phyloP scores from a whole-genome alignment of 2,329 filamentous ascomycete genomes.

The Pseudogymnoascus sp. region DNA sequence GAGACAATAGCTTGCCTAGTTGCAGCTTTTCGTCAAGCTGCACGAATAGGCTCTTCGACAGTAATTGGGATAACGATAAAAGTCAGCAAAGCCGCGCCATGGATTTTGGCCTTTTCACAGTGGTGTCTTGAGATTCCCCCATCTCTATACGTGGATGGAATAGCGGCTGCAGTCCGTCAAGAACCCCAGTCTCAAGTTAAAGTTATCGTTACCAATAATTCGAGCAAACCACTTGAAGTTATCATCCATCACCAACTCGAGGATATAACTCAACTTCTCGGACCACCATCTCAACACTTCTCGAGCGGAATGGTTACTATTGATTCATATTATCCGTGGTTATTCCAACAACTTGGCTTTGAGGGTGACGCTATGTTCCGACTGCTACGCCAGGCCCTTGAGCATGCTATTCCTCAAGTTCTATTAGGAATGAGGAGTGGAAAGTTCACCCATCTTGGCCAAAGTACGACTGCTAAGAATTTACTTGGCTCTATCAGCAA shows the following conservation, averaged over 20 bases:
- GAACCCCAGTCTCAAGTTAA: neutral
- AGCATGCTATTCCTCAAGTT: neutral
- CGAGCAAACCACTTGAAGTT: neutral
- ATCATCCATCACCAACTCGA: too few relatives aligned
- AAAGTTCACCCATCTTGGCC: neutral
- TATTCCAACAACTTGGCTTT: neutral
- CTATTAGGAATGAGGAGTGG: neutral
- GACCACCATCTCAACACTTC: too few relatives aligned
- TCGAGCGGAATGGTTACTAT: neutral
- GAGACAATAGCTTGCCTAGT: conserved; percentile 9
- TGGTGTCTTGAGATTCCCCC: conserved; percentile 15
- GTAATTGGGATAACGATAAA: conserved; percentile 10
- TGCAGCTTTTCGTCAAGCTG: conserved; percentile 13
- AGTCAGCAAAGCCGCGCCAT: neutral
- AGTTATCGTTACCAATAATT: neutral
- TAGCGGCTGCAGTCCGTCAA: neutral
- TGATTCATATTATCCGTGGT: neutral
- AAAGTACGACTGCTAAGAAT: too few relatives aligned
- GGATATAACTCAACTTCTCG: too few relatives aligned
- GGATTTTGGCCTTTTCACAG: conserved; percentile 14
- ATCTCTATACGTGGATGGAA: conserved; percentile 11
- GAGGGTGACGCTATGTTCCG: neutral
- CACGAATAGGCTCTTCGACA: conserved; percentile 10
- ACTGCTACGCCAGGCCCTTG: neutral
- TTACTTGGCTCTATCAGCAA: too few relatives aligned